phyloP scores from a whole-genome alignment of 441 rosid genomes.

The Corymbia citriodora region DNA sequence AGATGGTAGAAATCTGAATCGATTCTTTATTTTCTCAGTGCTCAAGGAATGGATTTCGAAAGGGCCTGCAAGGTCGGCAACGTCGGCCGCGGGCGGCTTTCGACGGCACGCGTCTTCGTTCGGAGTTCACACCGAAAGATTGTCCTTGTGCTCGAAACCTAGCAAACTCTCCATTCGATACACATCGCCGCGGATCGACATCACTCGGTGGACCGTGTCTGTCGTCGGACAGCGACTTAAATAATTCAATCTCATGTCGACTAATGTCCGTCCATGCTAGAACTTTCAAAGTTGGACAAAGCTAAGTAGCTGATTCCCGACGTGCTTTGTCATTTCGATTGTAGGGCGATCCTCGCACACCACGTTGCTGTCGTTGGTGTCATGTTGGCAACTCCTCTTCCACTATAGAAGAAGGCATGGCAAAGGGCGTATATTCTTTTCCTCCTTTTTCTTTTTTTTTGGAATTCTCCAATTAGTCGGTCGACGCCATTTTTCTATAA shows the following conservation, averaged over 20 bases:
- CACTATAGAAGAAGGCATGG: not conserved
- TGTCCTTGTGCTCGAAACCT: not conserved
- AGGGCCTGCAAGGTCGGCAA: not conserved
- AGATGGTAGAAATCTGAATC: not conserved
- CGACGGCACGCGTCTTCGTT: not conserved
- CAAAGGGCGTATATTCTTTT: not conserved
- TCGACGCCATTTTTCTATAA: not conserved
- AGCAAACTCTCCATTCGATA: accelerated
- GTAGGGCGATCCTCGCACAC: not conserved
- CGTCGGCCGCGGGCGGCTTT: not conserved
- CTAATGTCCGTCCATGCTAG: accelerated
- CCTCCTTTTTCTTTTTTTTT: too few species aligned
- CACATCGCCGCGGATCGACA: not conserved
- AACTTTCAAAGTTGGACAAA: not conserved
- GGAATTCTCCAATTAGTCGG: not conserved
- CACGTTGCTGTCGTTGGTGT: not conserved
- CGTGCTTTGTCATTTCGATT: not conserved
- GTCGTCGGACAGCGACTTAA: not conserved
- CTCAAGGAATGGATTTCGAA: not conserved
- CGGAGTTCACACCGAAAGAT: not conserved
- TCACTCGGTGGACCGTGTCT: not conserved
- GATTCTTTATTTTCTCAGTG: not conserved
- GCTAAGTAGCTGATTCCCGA: not conserved
- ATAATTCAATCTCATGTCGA: not conserved
- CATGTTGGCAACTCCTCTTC: not conserved